phyloP scores from a whole-genome alignment of 2,329 filamentous ascomycete species.

The Aspergillus sp. region DNA sequence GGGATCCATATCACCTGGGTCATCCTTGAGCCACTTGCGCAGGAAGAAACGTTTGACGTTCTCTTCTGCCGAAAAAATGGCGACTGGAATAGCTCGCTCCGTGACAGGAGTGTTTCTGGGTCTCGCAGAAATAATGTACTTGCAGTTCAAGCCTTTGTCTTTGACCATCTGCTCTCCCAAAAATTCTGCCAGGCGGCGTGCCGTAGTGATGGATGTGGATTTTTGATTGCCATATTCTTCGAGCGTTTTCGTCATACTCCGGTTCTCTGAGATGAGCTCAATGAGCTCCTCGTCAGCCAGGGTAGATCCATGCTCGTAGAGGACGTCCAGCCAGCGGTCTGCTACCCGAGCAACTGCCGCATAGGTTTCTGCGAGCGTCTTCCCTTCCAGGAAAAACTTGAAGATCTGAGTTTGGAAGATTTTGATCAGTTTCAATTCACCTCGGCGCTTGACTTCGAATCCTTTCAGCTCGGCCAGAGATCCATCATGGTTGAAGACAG shows the following conservation, averaged over 20 bases:
- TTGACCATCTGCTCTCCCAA: constrained; percentile 98
- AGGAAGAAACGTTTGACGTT: constrained; percentile 84
- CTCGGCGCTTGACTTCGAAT: constrained; percentile 95
- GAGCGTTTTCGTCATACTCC: constrained; percentile 94
- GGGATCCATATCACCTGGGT: constrained; percentile 86
- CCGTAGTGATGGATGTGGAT: constrained; percentile 98
- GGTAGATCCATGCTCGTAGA: constrained; percentile 83
- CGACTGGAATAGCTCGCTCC: constrained; percentile 88
- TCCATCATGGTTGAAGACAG: constrained; percentile 97
- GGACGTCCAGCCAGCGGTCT: constrained; percentile 93
- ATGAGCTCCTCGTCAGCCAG: constrained; percentile 96
- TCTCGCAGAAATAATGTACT: constrained; percentile 92
- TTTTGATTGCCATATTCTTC: constrained; percentile 96
- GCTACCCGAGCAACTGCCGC: constrained; percentile 88
- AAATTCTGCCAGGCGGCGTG: constrained; percentile 91
- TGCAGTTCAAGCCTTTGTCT: constrained; percentile 98
- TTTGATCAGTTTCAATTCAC: constrained; percentile 98
- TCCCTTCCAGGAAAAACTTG: constrained; percentile 96
- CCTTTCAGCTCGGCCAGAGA: constrained; percentile 94
- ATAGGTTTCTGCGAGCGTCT: constrained; percentile 85
- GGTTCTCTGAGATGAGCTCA: constrained; percentile 99
- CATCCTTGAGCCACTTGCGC: constrained; percentile 93
- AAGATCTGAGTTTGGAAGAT: constrained; percentile 99
- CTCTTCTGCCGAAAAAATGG: constrained; percentile 94
- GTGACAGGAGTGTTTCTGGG: constrained; percentile 90